These are phyloP conservation scores for Cryptosporidium felis DNA, from an alignment of 169 alveolate genomes.

Conservation along the genomic window DNA sequence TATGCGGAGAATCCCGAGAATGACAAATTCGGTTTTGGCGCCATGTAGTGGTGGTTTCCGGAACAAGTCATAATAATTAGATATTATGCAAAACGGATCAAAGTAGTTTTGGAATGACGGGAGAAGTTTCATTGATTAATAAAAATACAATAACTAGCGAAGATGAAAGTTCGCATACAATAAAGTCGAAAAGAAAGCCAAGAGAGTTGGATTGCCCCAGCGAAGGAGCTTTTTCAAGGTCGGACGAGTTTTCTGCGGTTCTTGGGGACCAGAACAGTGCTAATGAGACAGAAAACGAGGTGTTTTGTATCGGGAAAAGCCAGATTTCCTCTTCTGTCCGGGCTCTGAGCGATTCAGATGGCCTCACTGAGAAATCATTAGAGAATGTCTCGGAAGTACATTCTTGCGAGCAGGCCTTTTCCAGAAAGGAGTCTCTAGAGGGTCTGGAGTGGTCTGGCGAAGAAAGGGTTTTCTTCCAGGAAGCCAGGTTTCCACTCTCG, in stretches of 20 bases:
- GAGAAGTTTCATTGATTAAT: conserved; percentile 12
- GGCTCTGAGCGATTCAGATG: conserved; percentile 17
- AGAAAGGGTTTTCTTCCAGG: conserved; percentile 17
- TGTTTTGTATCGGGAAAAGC: neutral
- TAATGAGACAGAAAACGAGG: conserved; percentile 5
- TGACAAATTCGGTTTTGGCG: conserved; percentile 39
- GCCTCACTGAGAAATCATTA: neutral
- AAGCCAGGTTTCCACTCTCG: neutral
- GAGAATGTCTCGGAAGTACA: neutral
- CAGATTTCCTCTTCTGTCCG: neutral
- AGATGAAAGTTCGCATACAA: neutral
- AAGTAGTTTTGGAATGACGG: conserved; percentile 40
- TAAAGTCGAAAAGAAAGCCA: neutral
- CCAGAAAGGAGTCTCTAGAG: conserved; percentile 3
- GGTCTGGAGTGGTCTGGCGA: conserved; percentile 46
- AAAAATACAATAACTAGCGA: neutral
- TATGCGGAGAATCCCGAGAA: neutral
- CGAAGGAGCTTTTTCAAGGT: neutral
- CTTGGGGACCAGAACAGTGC: neutral
- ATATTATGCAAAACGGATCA: neutral
- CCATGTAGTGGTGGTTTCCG: conserved; percentile 58
- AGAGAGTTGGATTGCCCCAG: no score
- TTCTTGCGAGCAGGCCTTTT: neutral
- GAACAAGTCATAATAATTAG: neutral
- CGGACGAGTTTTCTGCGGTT: neutral